A percentile compares a stretch with the other conserved stretches of the same genome.
These are phyloP conservation scores for Glaciozyma antarctica DNA, from an alignment of 768 basidiomycete species.

Conservation along the genomic window DNA sequence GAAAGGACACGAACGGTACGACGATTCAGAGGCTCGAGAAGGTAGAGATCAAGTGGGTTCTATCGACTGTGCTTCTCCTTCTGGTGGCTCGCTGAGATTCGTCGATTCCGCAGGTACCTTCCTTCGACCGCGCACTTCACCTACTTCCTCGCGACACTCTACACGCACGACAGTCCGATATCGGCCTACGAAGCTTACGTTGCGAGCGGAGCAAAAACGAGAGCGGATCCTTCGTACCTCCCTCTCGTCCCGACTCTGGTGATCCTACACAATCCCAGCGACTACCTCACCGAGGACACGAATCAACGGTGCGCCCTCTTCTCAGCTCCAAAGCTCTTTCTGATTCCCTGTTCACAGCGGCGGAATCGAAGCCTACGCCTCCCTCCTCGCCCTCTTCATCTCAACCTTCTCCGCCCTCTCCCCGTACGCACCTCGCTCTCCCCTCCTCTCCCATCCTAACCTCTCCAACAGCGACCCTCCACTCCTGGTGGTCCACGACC, in stretches of 20 bases:
- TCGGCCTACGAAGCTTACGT: background rate
- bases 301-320: background rate
- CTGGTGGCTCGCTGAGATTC: background rate
- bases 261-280: slow-evolving; percentile 13
- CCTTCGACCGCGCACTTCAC: slow-evolving; percentile 18
- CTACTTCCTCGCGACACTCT: slow-evolving; percentile 17
- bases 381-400: slow-evolving; percentile 14
- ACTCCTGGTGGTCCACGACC: slow-evolving; percentile 3
- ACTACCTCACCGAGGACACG: slow-evolving; percentile 10
- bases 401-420: background rate
- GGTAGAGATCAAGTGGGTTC: slow-evolving; percentile 18
- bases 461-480: background rate
- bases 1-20: background rate
- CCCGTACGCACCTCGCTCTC: background rate
- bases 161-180: background rate
- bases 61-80: background rate
- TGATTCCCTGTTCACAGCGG: background rate
- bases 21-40: background rate
- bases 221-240: slow-evolving; percentile 19
- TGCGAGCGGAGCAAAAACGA: background rate
- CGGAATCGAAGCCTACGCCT: slow-evolving; percentile 18
- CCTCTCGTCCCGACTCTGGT: slow-evolving; percentile 18
- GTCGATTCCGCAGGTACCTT: background rate
- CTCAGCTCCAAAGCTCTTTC: background rate
- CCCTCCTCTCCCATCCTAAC: background rate